Conservation (phyloP, 768 basidiomycete species). For the Rhizopogon vesiculosus region DNA sequence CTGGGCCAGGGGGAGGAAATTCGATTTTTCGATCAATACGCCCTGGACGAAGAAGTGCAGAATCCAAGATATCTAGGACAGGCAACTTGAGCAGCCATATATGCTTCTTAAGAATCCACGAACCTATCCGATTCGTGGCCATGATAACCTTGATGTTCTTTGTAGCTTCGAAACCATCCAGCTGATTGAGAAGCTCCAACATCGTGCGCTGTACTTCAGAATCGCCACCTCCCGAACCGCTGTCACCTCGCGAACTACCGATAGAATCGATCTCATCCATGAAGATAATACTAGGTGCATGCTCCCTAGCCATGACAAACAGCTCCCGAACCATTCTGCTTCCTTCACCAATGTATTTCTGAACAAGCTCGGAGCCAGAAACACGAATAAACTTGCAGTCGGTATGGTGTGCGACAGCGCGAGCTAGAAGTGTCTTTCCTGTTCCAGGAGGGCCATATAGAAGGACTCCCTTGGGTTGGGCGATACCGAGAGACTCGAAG, state of each 20-base stretch:
- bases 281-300: slow-evolving; percentile 97
- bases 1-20: slow-evolving; percentile 96
- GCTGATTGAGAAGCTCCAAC: slow-evolving; percentile 84
- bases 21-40: slow-evolving; percentile 98
- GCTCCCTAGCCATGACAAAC: slow-evolving; percentile 97
- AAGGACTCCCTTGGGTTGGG: slow-evolving; percentile 94
- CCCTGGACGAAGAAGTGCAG: slow-evolving; percentile 87
- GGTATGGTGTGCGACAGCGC: slow-evolving; percentile 96
- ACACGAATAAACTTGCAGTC: slow-evolving; percentile 98
- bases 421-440: slow-evolving; percentile 91
- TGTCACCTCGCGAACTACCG: slow-evolving; percentile 85
- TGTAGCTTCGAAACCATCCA: slow-evolving; percentile 83
- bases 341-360: slow-evolving; percentile 98
- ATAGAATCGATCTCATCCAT: slow-evolving; percentile 99
- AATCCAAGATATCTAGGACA: slow-evolving; percentile 81
- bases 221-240: slow-evolving; percentile 74
- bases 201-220: slow-evolving; percentile 90
- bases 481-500: slow-evolving; percentile 94
- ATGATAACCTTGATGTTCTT: slow-evolving; percentile 90
- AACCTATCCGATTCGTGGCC: slow-evolving; percentile 96
- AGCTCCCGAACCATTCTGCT: slow-evolving; percentile 95
- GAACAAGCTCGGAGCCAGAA: slow-evolving; percentile 89
- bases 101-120: slow-evolving; percentile 5
- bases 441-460: slow-evolving; percentile 96
- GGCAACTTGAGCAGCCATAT: background rate